phyloP scores from a whole-genome alignment of 805 yeast genomes.

The Cyberlindnera americana region DNA sequence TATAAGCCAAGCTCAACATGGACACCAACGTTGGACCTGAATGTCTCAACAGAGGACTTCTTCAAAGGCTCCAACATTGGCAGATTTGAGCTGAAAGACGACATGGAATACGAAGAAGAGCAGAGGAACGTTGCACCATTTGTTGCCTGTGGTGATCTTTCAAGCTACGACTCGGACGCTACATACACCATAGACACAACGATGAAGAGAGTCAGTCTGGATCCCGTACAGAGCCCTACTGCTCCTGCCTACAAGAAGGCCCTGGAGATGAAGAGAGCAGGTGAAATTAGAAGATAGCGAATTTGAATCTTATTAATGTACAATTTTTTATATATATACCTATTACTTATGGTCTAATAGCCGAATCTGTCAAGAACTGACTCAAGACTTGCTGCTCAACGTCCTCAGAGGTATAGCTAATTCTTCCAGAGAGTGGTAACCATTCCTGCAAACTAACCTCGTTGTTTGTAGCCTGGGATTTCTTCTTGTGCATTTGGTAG shows the following conservation, averaged over 20 bases:
- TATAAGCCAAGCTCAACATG: constrained; percentile 82
- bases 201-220: constrained; percentile 48
- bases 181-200: constrained; percentile 55
- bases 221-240: constrained; percentile 93
- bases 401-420: constrained; percentile 28
- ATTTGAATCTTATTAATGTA: neutral
- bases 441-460: constrained; percentile 22
- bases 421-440: constrained; percentile 30
- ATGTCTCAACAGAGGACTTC: constrained; percentile 73
- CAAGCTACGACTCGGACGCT: constrained; percentile 91
- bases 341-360: constrained; percentile 18
- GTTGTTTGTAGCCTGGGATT: constrained; percentile 9
- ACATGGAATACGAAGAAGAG: constrained; percentile 48
- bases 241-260: constrained; percentile 97
- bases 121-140: constrained; percentile 84
- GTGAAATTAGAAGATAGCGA: constrained; percentile 41
- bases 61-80: constrained; percentile 64
- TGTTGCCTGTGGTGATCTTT: constrained; percentile 90
- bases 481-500: constrained; percentile 27
- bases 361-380: constrained; percentile 23
- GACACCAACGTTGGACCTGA: constrained; percentile 61
- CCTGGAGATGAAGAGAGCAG: constrained; percentile 77
- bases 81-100: constrained; percentile 44
- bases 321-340: neutral
- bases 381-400: constrained; percentile 24